Conservation (phyloP, 1,284 basidiomycete species). For the Taiwanofungus camphoratus region DNA sequence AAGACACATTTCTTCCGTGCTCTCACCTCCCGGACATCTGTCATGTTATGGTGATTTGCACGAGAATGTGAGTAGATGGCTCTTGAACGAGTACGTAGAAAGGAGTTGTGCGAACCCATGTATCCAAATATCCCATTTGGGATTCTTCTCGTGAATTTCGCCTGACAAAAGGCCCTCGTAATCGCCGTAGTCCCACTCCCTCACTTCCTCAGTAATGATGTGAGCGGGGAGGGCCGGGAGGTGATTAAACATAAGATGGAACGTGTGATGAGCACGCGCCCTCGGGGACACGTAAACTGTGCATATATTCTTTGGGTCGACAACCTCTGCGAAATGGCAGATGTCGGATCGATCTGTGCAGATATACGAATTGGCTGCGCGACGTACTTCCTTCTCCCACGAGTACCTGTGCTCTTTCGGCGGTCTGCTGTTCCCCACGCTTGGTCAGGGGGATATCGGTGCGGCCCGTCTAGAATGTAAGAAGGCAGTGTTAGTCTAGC, state of each 20-base stretch:
- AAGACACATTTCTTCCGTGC: conserved; percentile 68
- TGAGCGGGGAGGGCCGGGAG: conserved; percentile 46
- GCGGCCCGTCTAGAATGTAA: conserved; percentile 67
- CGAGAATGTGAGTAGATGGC: too few relatives aligned
- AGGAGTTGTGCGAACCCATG: conserved; percentile 69
- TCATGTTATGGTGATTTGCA: not conserved
- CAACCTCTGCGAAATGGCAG: conserved; percentile 45
- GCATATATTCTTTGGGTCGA: conserved; percentile 78
- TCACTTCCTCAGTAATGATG: conserved; percentile 56
- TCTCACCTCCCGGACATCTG: conserved; percentile 86
- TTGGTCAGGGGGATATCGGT: conserved; percentile 84
- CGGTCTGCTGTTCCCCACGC: conserved; percentile 75
- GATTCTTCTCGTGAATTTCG: conserved; percentile 67
- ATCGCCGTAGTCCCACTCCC: conserved; percentile 89
- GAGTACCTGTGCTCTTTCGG: conserved; percentile 55
- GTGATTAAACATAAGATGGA: conserved; percentile 72
- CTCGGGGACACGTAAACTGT: conserved; percentile 82
- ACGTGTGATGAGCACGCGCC: conserved; percentile 78
- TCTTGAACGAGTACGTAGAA: too few relatives aligned
- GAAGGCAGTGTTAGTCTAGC: conserved; percentile 6
- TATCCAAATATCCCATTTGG: conserved; percentile 77
- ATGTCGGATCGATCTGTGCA: not conserved
- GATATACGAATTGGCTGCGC: not conserved
- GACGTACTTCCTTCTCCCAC: conserved; percentile 75
- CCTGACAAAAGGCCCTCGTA: conserved; percentile 78